Evolutionary conservation across 2,329 filamentous ascomycete genomes (phyloP), one percentile per base, ranked within the genome.

Genomic region (Escovopsis weberi): DNA sequence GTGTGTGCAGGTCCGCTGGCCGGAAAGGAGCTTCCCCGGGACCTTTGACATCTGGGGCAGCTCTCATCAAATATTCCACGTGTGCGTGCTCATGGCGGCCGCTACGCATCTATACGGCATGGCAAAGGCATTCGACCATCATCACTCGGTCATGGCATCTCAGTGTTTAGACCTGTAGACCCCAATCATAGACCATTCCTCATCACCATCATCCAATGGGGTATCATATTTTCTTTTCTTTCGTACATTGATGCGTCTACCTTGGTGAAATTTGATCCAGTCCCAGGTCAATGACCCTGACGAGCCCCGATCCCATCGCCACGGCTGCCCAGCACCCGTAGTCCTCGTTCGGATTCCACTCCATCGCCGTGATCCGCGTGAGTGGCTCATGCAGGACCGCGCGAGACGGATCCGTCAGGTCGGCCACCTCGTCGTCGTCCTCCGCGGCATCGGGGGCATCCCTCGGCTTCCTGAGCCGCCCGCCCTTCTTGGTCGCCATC

Each of bases 11-110:
- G 69, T 75, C 42, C 80, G 91, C 33, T 79, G 89, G 62, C 91
- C 91, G 0, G 91, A 98, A 65, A 72, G 85, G 46, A 76, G 72
- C 54, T 74, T 67, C 37, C 91, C 89, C 0, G 85, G 86, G 1
- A 68, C 61, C 7, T 95, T 89, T 55, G 91, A 98, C 62, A 84
- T 95, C 41, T 84, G 84, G 75, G 89, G 91, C 33, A 87, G 80
- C 57, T 94, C 86, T 18, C 91, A 98, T 62, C 91, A 98, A 64
- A 82, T 98, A 49, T 98, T 98, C 60, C 91, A 98, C 65, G 67
- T 94, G 34, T 72, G 91, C 49, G 88, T 98, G 26, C 68, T 96
- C 12, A 61, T 87, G 47, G 91, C 91, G 0, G 89, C 86, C 0
- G 72, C 75, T 1, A 75, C 82, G 23, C 91, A 98, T 66, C 67